Conservation (phyloP, 225 moss, liverwort and hornwort species). For the Antitrichia curtipendula region DNA sequence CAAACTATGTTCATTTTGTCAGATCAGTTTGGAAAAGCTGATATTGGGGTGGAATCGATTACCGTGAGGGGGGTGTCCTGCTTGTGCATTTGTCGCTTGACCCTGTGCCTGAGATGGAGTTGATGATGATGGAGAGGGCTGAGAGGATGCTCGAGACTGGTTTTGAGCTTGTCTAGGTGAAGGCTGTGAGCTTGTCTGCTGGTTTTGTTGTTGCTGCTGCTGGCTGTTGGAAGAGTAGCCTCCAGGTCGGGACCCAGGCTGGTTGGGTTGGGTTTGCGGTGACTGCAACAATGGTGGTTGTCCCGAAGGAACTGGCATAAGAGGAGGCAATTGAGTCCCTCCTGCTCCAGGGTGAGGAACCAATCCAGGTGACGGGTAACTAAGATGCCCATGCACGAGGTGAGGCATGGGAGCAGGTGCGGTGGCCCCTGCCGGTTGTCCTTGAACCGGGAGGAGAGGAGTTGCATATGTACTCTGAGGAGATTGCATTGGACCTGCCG, state of each 20-base stretch:
- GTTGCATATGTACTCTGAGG: conserved; percentile 20
- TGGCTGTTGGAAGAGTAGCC: conserved; percentile 23
- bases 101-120: conserved; percentile 20
- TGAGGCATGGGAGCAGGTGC: conserved; percentile 45
- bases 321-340: conserved; percentile 26
- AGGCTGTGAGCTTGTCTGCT: conserved; percentile 20
- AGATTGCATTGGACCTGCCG: conserved; percentile 15
- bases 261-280: conserved; percentile 26
- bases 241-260: conserved; percentile 25
- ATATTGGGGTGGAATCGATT: not conserved
- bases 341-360: conserved; percentile 20
- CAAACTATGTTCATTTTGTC: not conserved
- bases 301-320: conserved; percentile 30
- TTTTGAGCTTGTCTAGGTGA: conserved; percentile 32
- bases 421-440: conserved; percentile 21
- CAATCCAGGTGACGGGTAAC: conserved; percentile 35
- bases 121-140: conserved; percentile 26
- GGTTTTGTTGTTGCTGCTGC: conserved; percentile 30
- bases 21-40: not conserved
- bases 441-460: conserved; percentile 17
- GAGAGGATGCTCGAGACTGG: conserved; percentile 35
- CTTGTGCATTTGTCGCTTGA: conserved; percentile 21
- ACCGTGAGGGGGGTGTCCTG: conserved; percentile 48
- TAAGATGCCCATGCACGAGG: conserved; percentile 46
- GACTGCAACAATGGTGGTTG: conserved; percentile 35